Percentiles rank a stretch among this genome's conserved stretches.
Conservation (phyloP, 225 moss, liverwort and hornwort genomes). For the Thuidium tamariscinum region DNA sequence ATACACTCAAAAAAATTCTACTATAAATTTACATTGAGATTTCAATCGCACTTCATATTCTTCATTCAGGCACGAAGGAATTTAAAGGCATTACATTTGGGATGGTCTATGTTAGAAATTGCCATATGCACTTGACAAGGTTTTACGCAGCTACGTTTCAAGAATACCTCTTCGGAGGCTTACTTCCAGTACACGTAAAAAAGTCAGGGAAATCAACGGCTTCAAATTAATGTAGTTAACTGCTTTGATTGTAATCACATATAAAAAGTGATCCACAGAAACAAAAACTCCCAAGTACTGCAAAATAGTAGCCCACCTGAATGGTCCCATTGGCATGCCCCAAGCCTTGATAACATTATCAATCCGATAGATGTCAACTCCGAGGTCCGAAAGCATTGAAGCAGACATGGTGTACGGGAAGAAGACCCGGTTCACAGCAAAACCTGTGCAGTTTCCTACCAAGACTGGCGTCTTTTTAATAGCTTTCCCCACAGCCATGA, state of each 20-base stretch:
- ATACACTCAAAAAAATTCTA: neutral
- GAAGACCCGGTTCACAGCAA: slow-evolving; percentile 96
- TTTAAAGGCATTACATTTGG: neutral
- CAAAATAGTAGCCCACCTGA: slow-evolving; percentile 35
- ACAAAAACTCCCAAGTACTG: neutral
- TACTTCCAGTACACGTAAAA: neutral
- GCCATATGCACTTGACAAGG: neutral
- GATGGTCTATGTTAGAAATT: neutral
- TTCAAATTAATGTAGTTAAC: neutral
- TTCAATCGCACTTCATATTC: neutral
- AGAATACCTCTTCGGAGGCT: neutral
- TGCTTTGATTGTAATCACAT: neutral
- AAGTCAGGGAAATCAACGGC: neutral
- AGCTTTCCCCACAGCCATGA: slow-evolving; percentile 73
- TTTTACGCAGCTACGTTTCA: neutral
- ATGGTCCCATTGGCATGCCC: slow-evolving; percentile 99
- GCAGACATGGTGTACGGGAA: slow-evolving; percentile 93
- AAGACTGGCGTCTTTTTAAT: slow-evolving; percentile 94
- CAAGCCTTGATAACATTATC: slow-evolving; percentile 85
- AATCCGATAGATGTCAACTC: slow-evolving; percentile 77
- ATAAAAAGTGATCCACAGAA: neutral
- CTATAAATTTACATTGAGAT: neutral
- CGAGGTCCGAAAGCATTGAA: slow-evolving; percentile 61
- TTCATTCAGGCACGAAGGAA: neutral
- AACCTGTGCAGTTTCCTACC: slow-evolving; percentile 94